Evolutionary conservation across 805 yeast species (phyloP).

Genomic region (Candida berthetii): DNA sequence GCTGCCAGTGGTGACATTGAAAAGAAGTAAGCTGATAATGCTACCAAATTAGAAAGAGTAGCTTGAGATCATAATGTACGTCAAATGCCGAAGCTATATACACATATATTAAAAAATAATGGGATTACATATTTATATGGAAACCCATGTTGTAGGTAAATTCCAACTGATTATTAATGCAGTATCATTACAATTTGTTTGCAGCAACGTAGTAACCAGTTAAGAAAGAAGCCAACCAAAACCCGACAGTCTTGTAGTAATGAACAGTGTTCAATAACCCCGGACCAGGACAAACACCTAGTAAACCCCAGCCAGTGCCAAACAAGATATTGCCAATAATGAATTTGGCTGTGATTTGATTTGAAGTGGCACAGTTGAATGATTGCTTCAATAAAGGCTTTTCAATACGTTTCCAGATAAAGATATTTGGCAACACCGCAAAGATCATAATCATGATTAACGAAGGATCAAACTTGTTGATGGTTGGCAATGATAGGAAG

Average conservation of each 20-base stretch:
- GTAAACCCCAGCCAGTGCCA: constrained; percentile 48
- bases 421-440: constrained; percentile 37
- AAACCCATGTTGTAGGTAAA: no score
- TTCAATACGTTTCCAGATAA: constrained; percentile 25
- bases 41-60: no score
- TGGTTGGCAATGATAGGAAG: constrained; percentile 31
- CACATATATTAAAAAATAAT: no score
- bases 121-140: no score
- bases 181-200: neutral
- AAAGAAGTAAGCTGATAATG: no score
- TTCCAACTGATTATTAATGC: no score
- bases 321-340: constrained; percentile 37
- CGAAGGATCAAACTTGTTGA: constrained; percentile 40
- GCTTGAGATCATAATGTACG: no score
- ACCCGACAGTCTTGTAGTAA: constrained; percentile 1
- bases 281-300: constrained; percentile 52
- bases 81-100: no score
- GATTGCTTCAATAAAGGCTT: constrained; percentile 14
- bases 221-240: constrained; percentile 1
- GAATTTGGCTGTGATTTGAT: constrained; percentile 22
- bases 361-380: constrained; percentile 20
- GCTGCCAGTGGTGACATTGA: neutral
- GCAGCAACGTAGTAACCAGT: constrained; percentile 6
- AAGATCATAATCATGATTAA: constrained; percentile 35
- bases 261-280: constrained; percentile 24